These are phyloP conservation scores for Tuber aestivum DNA, from an alignment of 495 filamentous ascomycete species.

Conservation along the genomic window DNA sequence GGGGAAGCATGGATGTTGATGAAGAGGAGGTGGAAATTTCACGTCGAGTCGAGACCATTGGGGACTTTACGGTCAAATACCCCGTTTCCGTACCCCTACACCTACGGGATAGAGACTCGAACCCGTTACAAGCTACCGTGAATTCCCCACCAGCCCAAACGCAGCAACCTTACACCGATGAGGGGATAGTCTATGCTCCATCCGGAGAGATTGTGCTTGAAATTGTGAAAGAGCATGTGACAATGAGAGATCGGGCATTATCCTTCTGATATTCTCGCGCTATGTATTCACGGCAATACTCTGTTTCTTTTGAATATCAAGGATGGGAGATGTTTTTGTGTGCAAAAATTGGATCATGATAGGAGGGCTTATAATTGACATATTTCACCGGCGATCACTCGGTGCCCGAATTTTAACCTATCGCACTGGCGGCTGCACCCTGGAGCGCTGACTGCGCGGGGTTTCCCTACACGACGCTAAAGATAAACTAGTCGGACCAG, in stretches of 20 bases:
- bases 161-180: background rate
- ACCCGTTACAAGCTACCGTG: too few relatives aligned
- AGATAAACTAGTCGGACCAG: too few relatives aligned
- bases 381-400: background rate
- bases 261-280: background rate
- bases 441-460: too few relatives aligned
- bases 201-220: background rate
- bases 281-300: background rate
- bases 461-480: too few relatives aligned
- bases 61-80: constrained; percentile 3
- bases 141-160: background rate
- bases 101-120: background rate
- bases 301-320: background rate
- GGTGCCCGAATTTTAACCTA: background rate
- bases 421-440: background rate
- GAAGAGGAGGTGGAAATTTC: background rate
- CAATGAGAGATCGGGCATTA: background rate
- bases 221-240: background rate
- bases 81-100: background rate
- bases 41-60: background rate
- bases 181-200: background rate
- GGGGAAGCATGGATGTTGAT: background rate
- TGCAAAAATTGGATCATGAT: background rate
- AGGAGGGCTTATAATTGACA: background rate
- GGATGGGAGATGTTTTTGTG: background rate